Evolutionary conservation across 2,329 filamentous ascomycete species (phyloP).

Genomic region (Dothiorella sarmentorum): DNA sequence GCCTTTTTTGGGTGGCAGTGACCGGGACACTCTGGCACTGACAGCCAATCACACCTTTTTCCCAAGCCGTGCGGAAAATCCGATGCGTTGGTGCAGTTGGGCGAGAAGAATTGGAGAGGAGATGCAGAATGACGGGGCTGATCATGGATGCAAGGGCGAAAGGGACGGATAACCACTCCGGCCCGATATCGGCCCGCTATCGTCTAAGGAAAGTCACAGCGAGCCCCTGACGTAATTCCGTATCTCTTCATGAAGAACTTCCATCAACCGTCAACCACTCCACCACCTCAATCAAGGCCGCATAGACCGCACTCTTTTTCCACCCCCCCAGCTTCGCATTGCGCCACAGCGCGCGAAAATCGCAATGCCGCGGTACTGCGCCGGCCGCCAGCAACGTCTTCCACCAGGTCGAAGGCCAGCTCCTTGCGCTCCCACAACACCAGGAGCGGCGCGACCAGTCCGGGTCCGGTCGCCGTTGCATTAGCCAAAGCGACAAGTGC

Average conservation of each 20-base stretch:
- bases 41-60: neutral
- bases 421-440: neutral
- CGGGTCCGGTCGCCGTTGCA: neutral
- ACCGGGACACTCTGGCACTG: neutral
- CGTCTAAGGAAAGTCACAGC: neutral
- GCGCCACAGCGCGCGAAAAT: neutral
- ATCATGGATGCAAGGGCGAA: no score
- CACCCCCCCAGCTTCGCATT: neutral
- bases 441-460: neutral
- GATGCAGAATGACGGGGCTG: no score
- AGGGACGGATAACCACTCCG: neutral
- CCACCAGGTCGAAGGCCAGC: neutral
- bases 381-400: neutral
- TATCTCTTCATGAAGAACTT: no score
- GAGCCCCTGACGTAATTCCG: neutral
- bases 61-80: neutral
- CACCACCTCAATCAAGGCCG: neutral
- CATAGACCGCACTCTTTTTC: neutral
- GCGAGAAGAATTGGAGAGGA: neutral
- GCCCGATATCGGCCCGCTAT: neutral
- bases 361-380: neutral
- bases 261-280: no score
- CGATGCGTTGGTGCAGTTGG: neutral
- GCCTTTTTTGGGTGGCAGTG: neutral
- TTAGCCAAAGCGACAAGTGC: no score